Base-by-base conservation (phyloP, 2,329 filamentous ascomycete species). In the Monosporascus sp. region DNA sequence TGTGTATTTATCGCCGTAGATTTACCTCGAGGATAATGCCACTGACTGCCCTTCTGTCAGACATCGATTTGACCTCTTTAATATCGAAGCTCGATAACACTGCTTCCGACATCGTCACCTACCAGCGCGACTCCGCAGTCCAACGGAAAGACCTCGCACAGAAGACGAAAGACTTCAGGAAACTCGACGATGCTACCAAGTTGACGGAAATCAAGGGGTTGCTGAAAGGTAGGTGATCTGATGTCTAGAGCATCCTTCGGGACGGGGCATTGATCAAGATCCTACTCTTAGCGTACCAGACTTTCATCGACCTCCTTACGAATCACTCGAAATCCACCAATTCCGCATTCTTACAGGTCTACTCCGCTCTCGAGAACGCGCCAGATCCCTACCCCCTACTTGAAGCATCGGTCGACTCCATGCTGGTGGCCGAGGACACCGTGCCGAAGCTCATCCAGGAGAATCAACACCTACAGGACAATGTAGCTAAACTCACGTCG, bases 131-230 rank as follows among this genome's bases (percentile, higher is more conserved):
- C 70, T 90, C 93, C n/a, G 88, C 96, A 5, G 86, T 97, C 0
- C 93, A 99, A 69, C 83, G 94, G 50, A 99, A 99, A 68, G 95
- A 99, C 56, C 78, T 99, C 20, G 94, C 95, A n/a, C 92, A 97
- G 68, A 97, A 97, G 78, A 99, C 94, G 1, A 99, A 99, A 66
- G 93, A 97, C 64, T 99, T 97, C 63, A 81, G 92, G 56, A 97
- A 97, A 70, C 80, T 96, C 11, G 93, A 97, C 62, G 67, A 99
- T 76, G 76, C 87, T 11, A 83, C 82, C 52, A 99, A 97, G 71
- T 74, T 99, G 51, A 78, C 79, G 5, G 94, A 99, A 70, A 85
- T 96, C 74, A 99, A 97, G 73, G 84, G 84, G 39, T 74, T 99
- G 49, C 74, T 99, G 54, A 97, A 96, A 78, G 86, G 90, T 91